These are phyloP conservation scores for Aspergillus hancockii DNA, from an alignment of 495 filamentous ascomycete species.

Conservation along the genomic window DNA sequence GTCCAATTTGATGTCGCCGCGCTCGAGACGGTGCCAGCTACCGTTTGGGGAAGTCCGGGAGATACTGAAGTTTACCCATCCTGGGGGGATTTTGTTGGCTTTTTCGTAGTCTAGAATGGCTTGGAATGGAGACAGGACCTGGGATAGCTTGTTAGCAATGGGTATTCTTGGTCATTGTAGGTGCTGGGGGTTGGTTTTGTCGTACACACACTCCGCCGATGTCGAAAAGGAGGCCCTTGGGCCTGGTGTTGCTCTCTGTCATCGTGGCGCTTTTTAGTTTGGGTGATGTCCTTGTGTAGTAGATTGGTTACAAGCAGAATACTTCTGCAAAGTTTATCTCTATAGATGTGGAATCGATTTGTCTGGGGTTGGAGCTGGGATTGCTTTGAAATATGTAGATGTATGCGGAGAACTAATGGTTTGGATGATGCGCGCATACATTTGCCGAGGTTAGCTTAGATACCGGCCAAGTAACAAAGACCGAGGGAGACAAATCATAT, in stretches of 20 bases:
- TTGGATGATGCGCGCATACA: background rate
- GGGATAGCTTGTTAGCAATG: slow-evolving; percentile 19
- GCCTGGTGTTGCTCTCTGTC: slow-evolving; percentile 37
- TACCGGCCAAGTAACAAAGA: slow-evolving; percentile 2
- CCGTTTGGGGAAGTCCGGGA: slow-evolving; percentile 74
- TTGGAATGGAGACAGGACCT: slow-evolving; percentile 92
- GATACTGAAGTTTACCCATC: slow-evolving; percentile 91
- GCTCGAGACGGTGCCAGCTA: slow-evolving; percentile 83
- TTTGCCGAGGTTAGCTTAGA: slow-evolving; percentile 28
- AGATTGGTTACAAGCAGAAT: background rate
- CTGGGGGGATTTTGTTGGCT: slow-evolving; percentile 69
- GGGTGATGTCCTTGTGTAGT: background rate
- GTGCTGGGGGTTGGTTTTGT: background rate
- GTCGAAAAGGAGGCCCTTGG: slow-evolving; percentile 88
- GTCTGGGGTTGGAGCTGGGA: background rate
- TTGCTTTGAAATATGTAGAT: background rate
- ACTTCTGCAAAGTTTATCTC: slow-evolving; percentile 10
- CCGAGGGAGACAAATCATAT: slow-evolving; percentile 11
- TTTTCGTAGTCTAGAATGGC: slow-evolving; percentile 88
- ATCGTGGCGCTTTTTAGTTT: slow-evolving; percentile 29
- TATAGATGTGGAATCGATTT: background rate
- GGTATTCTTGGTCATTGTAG: background rate
- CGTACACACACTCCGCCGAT: slow-evolving; percentile 96
- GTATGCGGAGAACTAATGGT: background rate
- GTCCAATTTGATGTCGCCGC: slow-evolving; percentile 71